Evolutionary conservation across 768 basidiomycete species (phyloP).

Genomic region (Trametes meyenii): DNA sequence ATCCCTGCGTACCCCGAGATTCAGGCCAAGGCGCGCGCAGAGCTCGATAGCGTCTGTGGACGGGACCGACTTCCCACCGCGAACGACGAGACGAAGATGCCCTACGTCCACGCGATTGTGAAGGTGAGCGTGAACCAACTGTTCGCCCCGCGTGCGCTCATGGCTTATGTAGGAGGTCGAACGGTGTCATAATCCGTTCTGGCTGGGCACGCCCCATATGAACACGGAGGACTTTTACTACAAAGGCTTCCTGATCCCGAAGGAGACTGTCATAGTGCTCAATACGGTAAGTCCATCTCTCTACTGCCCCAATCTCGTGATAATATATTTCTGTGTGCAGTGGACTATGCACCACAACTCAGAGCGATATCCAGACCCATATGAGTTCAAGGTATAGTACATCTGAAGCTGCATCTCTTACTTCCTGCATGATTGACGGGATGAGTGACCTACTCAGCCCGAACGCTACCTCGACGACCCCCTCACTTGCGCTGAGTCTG

Average conservation of each 20-base stretch:
- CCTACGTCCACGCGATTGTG: constrained; percentile 33
- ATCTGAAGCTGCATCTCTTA: not conserved
- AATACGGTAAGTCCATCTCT: constrained; percentile 25
- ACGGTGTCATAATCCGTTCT: constrained; percentile 33
- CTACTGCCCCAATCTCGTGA: too few species aligned
- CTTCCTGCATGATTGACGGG: not conserved
- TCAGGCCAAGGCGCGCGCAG: constrained; percentile 33
- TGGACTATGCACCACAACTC: constrained; percentile 34
- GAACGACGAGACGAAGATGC: constrained; percentile 30
- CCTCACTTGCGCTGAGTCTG: constrained; percentile 44
- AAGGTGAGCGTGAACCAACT: constrained; percentile 19
- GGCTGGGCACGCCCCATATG: constrained; percentile 36
- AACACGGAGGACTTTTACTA: constrained; percentile 37
- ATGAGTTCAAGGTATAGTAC: constrained; percentile 28
- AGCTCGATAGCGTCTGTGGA: constrained; percentile 32
- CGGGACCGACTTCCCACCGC: constrained; percentile 27
- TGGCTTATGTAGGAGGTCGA: constrained; percentile 23
- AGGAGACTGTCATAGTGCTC: constrained; percentile 31
- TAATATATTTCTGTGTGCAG: not conserved
- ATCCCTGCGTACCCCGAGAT: constrained; percentile 30
- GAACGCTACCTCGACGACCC: constrained; percentile 47
- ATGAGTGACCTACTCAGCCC: constrained; percentile 40
- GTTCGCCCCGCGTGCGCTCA: too few species aligned
- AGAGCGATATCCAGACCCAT: constrained; percentile 44
- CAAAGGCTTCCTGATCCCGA: constrained; percentile 36